Evolutionary conservation across 306 rosid species (phyloP), one percentile per base, ranked within the genome.

Genomic region (Cicer chorassanicum): DNA sequence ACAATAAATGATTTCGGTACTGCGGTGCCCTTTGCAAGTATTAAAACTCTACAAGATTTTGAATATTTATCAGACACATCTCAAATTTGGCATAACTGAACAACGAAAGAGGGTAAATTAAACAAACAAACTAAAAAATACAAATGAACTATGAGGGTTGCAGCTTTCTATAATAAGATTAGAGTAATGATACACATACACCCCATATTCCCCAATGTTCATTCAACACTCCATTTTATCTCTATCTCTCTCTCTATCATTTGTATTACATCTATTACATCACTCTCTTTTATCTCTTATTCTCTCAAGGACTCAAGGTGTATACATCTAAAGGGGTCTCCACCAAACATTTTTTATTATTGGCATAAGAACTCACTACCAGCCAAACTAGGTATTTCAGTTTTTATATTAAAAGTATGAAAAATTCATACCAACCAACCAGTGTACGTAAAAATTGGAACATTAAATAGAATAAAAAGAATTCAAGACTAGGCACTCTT

Each of bases 21-120:
- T 1, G 89, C 84, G n/a, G 99, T 88, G 24, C 99, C 99, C 84
- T 19, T 92, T 21, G 89, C 84, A 59, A 92, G 69, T 78, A 94
- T 57, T 8, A 94, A 72, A 55, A 88, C 83, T 92, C 99, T 94
- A 63, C 24, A 85, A 74, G 62, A 62, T 53, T 39, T 59, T 18
- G 29, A 78, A 60, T 3, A 74, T 50, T 63, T 73, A 71, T 86
- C 72, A 78, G 80, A 68, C n/a, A 34, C 53, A 62, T 72, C 38
- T 48, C 16, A 65, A n/a, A 41, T 56, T 74, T 54, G 60, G 71
- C 42, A 73, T 34, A 13, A 34, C 4, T 68, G 12, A 70, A 0
- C 14, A 38, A 16, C 54, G 29, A 66, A n/a, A 66, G 5, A 15
- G 1, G 60, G 5, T 59, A 24, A 14, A 59, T 6, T 7, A 34